Base-by-base conservation (phyloP, 352 stramenopile genomes). In the Phytophthora megakarya region DNA sequence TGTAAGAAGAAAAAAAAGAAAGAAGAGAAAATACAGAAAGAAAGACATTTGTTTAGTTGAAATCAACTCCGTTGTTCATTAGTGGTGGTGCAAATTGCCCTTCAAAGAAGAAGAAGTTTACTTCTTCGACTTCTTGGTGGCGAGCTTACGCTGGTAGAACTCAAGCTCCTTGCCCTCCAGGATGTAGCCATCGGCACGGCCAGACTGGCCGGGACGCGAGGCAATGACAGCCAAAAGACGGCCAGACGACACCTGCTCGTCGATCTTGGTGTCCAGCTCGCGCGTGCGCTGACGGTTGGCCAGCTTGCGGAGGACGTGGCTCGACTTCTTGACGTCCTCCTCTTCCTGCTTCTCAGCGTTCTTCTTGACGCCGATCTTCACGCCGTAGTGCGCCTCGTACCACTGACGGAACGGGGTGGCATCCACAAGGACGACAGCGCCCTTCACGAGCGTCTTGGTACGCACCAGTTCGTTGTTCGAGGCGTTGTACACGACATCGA, bases 391-490 rank as follows among this genome's bases (percentile, higher is more conserved):
- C 54, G 87, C 87, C 77, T 99, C 97, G 80, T 99, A 99, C 97
- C 97, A 99, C 66, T 98, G 86, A 78, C 98, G 97, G 95, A 99
- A 99, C 37, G 98, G 97, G 28, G 98, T 97, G 38, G 97, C 97
- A 89, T 99, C 98, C 49, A 99, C 96, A 45, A 98, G 73, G 48
- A 99, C 90, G 65, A 99, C 98, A 61, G 92, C 89, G 72, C 97
- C 97, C 93, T 99, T 99, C 47, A 99, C 98, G 28, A 99, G 84
- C 26, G 98, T 99, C 93, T 99, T 99, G 73, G 98, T 99, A 83
- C 98, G 96, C 62, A 99, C 98, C 66, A 99, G 90, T 78, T 99
- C 98, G 90, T 99, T 99, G 96, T 99, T 99, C 70, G 97, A 99
- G 48, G 97, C 95, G 84, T 99, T 99, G 97, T 99, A 99, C 22